Evolutionary conservation across 805 yeast species (phyloP), one percentile per base, ranked within the genome.

Genomic region (Kuraishia hungarica): DNA sequence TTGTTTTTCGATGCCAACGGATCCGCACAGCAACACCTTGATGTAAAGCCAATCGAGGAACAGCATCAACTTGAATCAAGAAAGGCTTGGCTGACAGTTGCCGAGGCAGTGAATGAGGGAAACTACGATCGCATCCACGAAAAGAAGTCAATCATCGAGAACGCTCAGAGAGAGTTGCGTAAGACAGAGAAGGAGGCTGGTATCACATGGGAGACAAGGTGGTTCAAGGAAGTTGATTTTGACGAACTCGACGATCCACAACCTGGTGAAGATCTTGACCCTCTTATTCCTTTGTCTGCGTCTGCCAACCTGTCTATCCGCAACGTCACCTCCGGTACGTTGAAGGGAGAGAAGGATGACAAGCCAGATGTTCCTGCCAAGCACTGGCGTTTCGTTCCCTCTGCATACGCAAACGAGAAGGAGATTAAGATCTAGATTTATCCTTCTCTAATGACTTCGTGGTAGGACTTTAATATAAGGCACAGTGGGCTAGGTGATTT

Each of bases 11-110:
- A 87, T 67, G 87, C 90, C 2, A 65, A 67, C 48, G 71, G 70
- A 49, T 67, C 72, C 39, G 68, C 71, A 39, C 79, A 85, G 4
- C 83, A 82, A 58, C 81, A 77, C 50, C 74, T 92, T 54, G 60
- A 61, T 19, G 97, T 93, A 51, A 91, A 89, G 70, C 96, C 96
- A 52, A 74, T 89, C 54, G 90, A 82, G 61, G 76, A 87, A 60
- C 98, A 94, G 73, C 79, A 86, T 69, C 80, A 74, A 39, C 76
- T 92, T 62, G 99, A 93, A 72, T 78, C 89, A 56, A 86, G 97
- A 73, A 82, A 76, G 62, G 97, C 97, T 15, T 93, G 99, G 99
- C 63, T 67, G 53, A 80, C 84, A 60, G 98, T 94, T 24, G 96
- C 97, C 0, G 89, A 78, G 10, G 98, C 98, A 17, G 87, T 91